Base-by-base conservation (phyloP, 164 flowering plant species). In the Vitis riparia region DNA sequence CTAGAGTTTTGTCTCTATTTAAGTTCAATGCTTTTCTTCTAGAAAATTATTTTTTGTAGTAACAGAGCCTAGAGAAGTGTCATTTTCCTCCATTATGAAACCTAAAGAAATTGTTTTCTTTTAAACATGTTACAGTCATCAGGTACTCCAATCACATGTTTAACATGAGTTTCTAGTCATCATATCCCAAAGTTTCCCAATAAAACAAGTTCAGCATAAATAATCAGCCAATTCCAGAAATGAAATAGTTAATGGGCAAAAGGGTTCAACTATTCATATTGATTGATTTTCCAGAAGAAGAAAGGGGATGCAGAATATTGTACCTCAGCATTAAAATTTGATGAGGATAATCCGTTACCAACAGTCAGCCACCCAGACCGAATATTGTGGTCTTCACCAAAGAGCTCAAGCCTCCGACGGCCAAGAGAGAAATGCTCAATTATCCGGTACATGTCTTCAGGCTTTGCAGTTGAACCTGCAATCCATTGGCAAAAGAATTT, bases 311-410 rank as follows among this genome's bases (percentile, higher is more conserved):
- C 15, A 0, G 57, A 27, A 57, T 14, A 52, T 9, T 51, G 37
- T 84, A 95, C 99, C 94, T 93, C 97, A 11, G 85, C 17, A 66
- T 88, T 84, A 57, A 95, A 95, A 65, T 95, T 95, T 48, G 99
- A 90, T 32, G 98, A 93, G 29, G 99, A 85, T 66, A 95, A 80
- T 73, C 82, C 98, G 75, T 88, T 90, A 44, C 99, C 99, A 53
- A 91, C 91, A 55, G 99, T 95, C 72, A 93, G 82, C 99, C 99
- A 95, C 70, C 99, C 99, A 58, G 97, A 69, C 49, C 99, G 88
- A 63, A 95, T 95, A 81, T 95, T 95, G 79, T 93, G 99, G 74
- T 95, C 99, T 81, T 90, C 99, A 59, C 99, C 99, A 81, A 95
- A 95, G 15, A 95, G 91, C 80, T 95, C 99, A 57, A 95, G 87